Conservation (phyloP, 1,284 basidiomycete species). For the Volvariella volvacea region DNA sequence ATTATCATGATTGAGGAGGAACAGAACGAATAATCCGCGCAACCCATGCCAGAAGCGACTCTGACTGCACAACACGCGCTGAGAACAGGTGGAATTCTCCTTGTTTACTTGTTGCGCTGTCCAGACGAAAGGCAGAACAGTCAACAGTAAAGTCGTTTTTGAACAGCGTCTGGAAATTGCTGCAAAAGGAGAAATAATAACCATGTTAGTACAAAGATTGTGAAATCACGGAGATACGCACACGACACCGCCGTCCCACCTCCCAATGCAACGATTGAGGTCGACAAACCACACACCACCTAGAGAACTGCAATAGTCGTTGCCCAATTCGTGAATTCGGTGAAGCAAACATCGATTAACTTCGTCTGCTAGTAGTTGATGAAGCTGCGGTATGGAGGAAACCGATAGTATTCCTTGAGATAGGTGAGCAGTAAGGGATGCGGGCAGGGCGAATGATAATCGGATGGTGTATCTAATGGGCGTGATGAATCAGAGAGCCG, state of each 20-base stretch:
- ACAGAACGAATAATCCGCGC: slow-evolving; percentile 30
- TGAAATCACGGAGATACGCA: slow-evolving; percentile 29
- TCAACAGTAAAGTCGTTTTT: slow-evolving; percentile 38
- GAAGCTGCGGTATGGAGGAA: slow-evolving; percentile 65
- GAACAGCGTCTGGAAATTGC: slow-evolving; percentile 54
- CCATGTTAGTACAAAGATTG: background rate
- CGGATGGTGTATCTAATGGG: slow-evolving; percentile 57
- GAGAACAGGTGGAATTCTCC: slow-evolving; percentile 37
- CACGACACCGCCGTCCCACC: slow-evolving; percentile 74
- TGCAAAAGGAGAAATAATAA: slow-evolving; percentile 24
- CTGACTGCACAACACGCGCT: slow-evolving; percentile 11
- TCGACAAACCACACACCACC: slow-evolving; percentile 76
- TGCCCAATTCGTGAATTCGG: slow-evolving; percentile 61
- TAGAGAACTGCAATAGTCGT: slow-evolving; percentile 42
- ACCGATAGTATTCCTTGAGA: slow-evolving; percentile 68
- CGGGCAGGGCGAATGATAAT: slow-evolving; percentile 67
- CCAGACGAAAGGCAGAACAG: slow-evolving; percentile 50
- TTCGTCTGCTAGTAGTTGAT: slow-evolving; percentile 70
- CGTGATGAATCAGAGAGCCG: slow-evolving; percentile 1
- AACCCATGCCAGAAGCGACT: slow-evolving; percentile 44
- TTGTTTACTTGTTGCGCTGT: slow-evolving; percentile 31
- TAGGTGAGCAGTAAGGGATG: slow-evolving; percentile 62
- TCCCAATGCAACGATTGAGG: slow-evolving; percentile 59
- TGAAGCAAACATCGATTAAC: slow-evolving; percentile 59
- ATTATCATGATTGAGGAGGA: no score